Conservation (phyloP, 306 rosid species). For the Medicago ruthenica region DNA sequence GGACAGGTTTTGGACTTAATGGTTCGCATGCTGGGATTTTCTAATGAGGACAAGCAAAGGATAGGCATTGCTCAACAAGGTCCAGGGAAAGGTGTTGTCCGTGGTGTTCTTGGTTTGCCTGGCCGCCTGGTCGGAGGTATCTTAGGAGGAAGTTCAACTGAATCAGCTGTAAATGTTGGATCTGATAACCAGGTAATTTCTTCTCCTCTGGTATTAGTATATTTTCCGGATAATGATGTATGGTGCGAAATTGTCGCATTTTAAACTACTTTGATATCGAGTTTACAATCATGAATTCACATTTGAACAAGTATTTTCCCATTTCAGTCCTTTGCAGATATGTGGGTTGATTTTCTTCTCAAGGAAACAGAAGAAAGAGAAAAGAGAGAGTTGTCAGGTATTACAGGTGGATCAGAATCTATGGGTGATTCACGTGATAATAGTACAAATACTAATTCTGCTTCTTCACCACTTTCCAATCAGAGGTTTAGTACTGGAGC, state of each 20-base stretch:
- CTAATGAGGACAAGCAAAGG: slow-evolving; percentile 90
- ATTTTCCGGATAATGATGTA: neutral
- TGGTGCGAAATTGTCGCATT: neutral
- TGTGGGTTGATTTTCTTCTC: slow-evolving; percentile 99
- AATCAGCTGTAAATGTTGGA: slow-evolving; percentile 55
- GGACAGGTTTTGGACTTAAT: slow-evolving; percentile 91
- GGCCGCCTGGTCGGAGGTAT: slow-evolving; percentile 98
- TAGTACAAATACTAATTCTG: slow-evolving; percentile 17
- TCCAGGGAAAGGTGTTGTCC: slow-evolving; percentile 92
- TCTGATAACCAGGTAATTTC: slow-evolving; percentile 75
- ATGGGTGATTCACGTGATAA: slow-evolving; percentile 54
- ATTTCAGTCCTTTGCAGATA: slow-evolving; percentile 93
- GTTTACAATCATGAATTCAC: slow-evolving; percentile 10
- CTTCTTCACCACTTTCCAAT: slow-evolving; percentile 42
- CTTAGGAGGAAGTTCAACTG: slow-evolving; percentile 75
- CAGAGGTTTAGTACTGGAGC: slow-evolving; percentile 50
- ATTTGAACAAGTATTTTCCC: slow-evolving; percentile 33
- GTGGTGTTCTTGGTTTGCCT: slow-evolving; percentile 90
- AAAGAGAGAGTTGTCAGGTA: slow-evolving; percentile 64
- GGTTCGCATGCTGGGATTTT: slow-evolving; percentile 98
- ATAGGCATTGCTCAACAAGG: slow-evolving; percentile 89
- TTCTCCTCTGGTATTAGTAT: neutral
- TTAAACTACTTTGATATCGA: neutral
- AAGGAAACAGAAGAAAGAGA: slow-evolving; percentile 89
- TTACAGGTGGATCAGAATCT: slow-evolving; percentile 37